These are phyloP conservation scores for Durusdinium trenchii DNA, from an alignment of 73 alveolate genomes.

Conservation along the genomic window DNA sequence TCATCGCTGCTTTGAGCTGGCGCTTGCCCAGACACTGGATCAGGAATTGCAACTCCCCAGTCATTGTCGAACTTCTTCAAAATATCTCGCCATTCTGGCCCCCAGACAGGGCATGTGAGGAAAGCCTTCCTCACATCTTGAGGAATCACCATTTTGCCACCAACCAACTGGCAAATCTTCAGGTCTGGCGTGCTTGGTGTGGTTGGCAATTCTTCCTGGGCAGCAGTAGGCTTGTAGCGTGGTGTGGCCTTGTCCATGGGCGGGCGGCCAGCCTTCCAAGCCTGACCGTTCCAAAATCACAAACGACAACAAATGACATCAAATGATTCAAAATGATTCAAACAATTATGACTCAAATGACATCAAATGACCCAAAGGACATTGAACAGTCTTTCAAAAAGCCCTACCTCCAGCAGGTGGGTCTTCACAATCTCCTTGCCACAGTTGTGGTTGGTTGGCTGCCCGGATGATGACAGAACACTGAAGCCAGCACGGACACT, in stretches of 20 bases:
- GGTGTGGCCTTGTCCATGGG: neutral
- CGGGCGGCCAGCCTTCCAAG: neutral
- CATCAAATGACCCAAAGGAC: neutral
- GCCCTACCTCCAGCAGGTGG: neutral
- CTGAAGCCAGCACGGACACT: neutral
- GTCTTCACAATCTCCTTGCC: neutral
- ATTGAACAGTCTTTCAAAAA: neutral
- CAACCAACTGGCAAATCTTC: neutral
- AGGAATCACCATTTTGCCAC: neutral
- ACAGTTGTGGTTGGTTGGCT: neutral
- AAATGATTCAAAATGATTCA: neutral
- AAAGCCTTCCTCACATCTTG: neutral
- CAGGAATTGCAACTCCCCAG: too few relatives aligned
- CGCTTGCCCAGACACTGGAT: too few relatives aligned
- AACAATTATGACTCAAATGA: too few relatives aligned
- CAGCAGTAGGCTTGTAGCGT: neutral
- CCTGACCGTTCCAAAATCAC: neutral
- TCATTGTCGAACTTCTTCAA: too few relatives aligned
- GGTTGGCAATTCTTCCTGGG: neutral
- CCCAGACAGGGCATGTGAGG: neutral
- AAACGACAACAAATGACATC: too few relatives aligned
- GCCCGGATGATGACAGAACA: neutral
- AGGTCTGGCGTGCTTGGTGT: neutral
- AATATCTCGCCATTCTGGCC: conserved; percentile 3
- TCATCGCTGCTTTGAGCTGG: too few relatives aligned